Evolutionary conservation across 1,139 yeast genomes (phyloP).

Genomic region (Geotrichum aggregatum): DNA sequence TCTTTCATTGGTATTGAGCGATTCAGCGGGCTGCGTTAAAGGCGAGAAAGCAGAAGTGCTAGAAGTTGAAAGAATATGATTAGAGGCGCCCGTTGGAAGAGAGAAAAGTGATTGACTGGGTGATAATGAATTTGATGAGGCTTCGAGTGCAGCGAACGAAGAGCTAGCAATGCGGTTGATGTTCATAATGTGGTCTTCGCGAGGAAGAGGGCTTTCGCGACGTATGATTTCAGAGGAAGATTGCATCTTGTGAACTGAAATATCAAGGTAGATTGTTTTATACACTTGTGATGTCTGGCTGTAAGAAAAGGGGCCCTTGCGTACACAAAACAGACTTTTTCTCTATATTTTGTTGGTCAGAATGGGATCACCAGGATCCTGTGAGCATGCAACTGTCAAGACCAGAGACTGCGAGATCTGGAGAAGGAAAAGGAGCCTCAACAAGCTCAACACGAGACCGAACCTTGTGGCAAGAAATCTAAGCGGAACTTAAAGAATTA

Average conservation of each 20-base stretch:
- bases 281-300: too few species aligned
- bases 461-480: too few species aligned
- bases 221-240: conserved; percentile 1
- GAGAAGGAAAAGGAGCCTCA: not conserved
- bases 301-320: too few species aligned
- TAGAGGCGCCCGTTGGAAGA: conserved; percentile 1
- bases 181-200: conserved; percentile 12
- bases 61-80: conserved; percentile 6
- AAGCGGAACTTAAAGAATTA: too few species aligned
- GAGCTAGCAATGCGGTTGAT: conserved; percentile 7
- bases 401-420: not conserved
- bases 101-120: conserved; percentile 1
- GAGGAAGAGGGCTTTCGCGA: conserved; percentile 12
- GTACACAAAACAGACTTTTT: not conserved
- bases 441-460: not conserved
- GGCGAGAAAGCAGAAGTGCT: conserved; percentile 11
- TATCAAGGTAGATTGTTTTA: not conserved
- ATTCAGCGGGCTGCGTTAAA: not conserved
- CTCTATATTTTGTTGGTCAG: not conserved
- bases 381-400: too few species aligned
- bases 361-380: too few species aligned
- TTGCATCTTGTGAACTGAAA: not conserved
- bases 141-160: not conserved
- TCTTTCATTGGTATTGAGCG: not conserved
- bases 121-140: not conserved